phyloP scores from a whole-genome alignment of 2,329 filamentous ascomycete genomes.

The Xylaria hypoxylon region DNA sequence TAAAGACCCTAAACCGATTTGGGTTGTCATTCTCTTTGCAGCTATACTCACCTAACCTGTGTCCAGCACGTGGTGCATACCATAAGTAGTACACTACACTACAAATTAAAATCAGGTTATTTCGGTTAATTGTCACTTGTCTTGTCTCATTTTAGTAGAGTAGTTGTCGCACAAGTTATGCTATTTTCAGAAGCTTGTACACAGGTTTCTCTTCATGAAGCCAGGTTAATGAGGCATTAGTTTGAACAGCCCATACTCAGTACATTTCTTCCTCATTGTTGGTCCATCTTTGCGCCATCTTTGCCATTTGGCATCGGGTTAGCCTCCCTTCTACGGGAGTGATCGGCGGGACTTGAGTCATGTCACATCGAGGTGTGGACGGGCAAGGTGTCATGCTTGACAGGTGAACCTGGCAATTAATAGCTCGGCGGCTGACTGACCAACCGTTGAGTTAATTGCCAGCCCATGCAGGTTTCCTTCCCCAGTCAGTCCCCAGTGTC shows the following conservation, averaged over 20 bases:
- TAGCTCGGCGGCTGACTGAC: conserved; percentile 8
- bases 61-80: conserved; percentile 9
- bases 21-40: not conserved
- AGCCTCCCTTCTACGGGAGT: conserved; percentile 2
- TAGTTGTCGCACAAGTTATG: conserved; percentile 19
- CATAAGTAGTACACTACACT: not conserved
- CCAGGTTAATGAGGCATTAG: conserved; percentile 18
- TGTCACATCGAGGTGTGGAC: conserved; percentile 5
- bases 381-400: no score
- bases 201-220: conserved; percentile 9
- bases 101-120: conserved; percentile 33
- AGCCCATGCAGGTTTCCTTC: conserved; percentile 11
- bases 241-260: conserved; percentile 16
- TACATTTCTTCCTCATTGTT: conserved; percentile 1
- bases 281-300: no score
- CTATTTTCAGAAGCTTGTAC: conserved; percentile 32
- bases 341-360: conserved; percentile 28
- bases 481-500: not conserved
- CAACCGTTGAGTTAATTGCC: not conserved
- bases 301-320: conserved; percentile 15
- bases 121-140: conserved; percentile 31
- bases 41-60: not conserved
- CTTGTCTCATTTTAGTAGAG: conserved; percentile 1
- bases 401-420: conserved; percentile 1
- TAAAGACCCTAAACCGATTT: not conserved